Percentiles rank a stretch among this genome's conserved stretches.
These are phyloP conservation scores for Fusarium udum DNA, from an alignment of 2,329 filamentous ascomycete genomes.

Conservation along the genomic window DNA sequence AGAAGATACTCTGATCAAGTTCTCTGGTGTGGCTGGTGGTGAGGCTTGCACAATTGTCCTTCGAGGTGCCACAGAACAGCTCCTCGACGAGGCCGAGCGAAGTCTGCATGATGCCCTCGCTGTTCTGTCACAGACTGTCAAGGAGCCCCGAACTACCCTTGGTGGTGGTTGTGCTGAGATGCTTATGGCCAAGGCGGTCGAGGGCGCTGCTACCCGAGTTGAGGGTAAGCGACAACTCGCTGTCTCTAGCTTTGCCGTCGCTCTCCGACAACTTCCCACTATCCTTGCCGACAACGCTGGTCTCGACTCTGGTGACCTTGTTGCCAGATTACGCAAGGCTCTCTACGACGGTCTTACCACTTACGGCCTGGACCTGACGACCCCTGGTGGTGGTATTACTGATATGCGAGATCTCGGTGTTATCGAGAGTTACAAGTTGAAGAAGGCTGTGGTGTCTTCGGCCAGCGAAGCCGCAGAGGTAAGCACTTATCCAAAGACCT, in stretches of 20 bases:
- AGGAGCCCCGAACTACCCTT: slow-evolving; percentile 91
- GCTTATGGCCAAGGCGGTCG: slow-evolving; percentile 98
- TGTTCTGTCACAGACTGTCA: slow-evolving; percentile 95
- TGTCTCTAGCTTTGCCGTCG: slow-evolving; percentile 87
- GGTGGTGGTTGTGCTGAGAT: slow-evolving; percentile 98
- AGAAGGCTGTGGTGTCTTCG: slow-evolving; percentile 96
- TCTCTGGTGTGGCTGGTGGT: slow-evolving; percentile 93
- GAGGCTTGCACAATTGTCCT: slow-evolving; percentile 97
- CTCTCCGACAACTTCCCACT: slow-evolving; percentile 91
- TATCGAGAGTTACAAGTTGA: slow-evolving; percentile 98
- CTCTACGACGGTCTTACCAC: slow-evolving; percentile 95
- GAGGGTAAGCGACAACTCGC: slow-evolving; percentile 97
- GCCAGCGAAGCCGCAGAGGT: slow-evolving; percentile 97
- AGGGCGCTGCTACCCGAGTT: slow-evolving; percentile 90
- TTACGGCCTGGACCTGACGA: slow-evolving; percentile 88
- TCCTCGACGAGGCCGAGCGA: slow-evolving; percentile 95
- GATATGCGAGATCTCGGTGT: slow-evolving; percentile 97
- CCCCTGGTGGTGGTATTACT: slow-evolving; percentile 88
- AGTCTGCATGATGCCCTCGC: slow-evolving; percentile 96
- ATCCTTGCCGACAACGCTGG: slow-evolving; percentile 98
- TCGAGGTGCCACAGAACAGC: slow-evolving; percentile 93
- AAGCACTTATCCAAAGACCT: slow-evolving; percentile 49
- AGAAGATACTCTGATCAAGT: slow-evolving; percentile 96
- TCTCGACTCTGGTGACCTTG: slow-evolving; percentile 92
- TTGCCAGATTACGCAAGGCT: slow-evolving; percentile 88